phyloP scores from a whole-genome alignment of 306 rosid species.

The Prosopis cineraria region DNA sequence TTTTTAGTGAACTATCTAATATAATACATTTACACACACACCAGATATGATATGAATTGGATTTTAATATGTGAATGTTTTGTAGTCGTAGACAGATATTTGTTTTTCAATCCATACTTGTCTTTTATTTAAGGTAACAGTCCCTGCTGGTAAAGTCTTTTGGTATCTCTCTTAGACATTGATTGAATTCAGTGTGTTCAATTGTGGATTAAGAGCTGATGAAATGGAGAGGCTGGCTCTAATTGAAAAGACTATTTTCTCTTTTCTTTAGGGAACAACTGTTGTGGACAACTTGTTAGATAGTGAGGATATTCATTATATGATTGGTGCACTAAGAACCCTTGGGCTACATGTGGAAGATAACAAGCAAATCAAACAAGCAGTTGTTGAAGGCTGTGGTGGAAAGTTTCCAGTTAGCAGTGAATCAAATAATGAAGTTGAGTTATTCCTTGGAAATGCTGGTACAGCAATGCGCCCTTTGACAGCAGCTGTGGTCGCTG shows the following conservation, averaged over 20 bases:
- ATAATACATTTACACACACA: background rate
- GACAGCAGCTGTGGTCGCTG: constrained; percentile 93
- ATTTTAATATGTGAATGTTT: background rate
- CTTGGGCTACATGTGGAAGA: constrained; percentile 87
- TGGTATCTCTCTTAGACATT: background rate
- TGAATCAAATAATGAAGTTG: constrained; percentile 71
- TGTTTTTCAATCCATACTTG: background rate
- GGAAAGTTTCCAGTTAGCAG: constrained; percentile 75
- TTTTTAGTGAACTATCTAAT: background rate
- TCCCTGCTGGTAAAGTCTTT: background rate
- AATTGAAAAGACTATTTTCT: background rate
- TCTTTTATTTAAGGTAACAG: background rate
- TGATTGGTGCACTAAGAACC: constrained; percentile 88
- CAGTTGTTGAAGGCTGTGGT: constrained; percentile 87
- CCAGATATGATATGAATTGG: background rate
- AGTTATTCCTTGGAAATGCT: constrained; percentile 97
- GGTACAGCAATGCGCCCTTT: constrained; percentile 99
- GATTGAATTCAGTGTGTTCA: background rate
- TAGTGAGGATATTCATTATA: constrained; percentile 93
- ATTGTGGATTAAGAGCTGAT: background rate
- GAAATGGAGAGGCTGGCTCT: background rate
- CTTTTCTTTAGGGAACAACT: constrained; percentile 82
- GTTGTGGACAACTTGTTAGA: constrained; percentile 90
- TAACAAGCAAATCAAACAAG: constrained; percentile 70
- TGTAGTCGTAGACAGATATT: background rate